A percentile compares a stretch with the other conserved stretches of the same genome.
phyloP scores from a whole-genome alignment of 306 rosid species.

The Cucurbita maxima region DNA sequence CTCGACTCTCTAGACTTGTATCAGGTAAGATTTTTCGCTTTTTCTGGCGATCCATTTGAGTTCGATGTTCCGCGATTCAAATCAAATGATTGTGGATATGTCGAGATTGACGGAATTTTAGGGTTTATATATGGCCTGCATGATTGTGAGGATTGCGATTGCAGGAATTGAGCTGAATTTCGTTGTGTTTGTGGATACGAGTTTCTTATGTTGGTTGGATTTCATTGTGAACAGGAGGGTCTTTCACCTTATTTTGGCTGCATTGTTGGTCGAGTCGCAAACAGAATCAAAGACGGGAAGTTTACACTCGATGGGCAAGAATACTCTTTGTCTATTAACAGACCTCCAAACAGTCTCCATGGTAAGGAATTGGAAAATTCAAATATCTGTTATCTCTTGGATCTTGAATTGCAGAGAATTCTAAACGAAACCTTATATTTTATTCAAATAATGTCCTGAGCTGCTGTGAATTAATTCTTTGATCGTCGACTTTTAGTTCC shows the following conservation, averaged over 20 bases:
- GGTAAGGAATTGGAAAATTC: conserved; percentile 31
- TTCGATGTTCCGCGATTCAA: not conserved
- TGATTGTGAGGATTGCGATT: not conserved
- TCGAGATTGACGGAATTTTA: not conserved
- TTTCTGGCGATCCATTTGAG: not conserved
- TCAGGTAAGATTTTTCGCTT: conserved; percentile 24
- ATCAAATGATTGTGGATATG: not conserved
- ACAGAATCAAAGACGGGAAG: conserved; percentile 78
- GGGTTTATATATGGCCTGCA: not conserved
- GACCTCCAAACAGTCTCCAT: conserved; percentile 84
- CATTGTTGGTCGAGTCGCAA: conserved; percentile 95
- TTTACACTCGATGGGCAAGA: conserved; percentile 57
- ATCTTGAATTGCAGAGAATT: not conserved
- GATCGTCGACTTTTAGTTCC: not conserved
- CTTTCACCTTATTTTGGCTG: conserved; percentile 74
- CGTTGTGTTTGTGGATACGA: not conserved
- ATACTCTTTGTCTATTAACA: conserved; percentile 66
- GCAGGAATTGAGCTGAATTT: not conserved
- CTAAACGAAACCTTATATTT: not conserved
- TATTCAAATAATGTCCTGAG: not conserved
- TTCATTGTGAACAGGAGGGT: conserved; percentile 42
- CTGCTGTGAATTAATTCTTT: not conserved
- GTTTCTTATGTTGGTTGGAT: not conserved
- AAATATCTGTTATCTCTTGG: not conserved
- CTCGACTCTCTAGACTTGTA: conserved; percentile 76